Conservation (phyloP, 164 flowering plant genomes). For the Kalanchoe fedtschenkoi region DNA sequence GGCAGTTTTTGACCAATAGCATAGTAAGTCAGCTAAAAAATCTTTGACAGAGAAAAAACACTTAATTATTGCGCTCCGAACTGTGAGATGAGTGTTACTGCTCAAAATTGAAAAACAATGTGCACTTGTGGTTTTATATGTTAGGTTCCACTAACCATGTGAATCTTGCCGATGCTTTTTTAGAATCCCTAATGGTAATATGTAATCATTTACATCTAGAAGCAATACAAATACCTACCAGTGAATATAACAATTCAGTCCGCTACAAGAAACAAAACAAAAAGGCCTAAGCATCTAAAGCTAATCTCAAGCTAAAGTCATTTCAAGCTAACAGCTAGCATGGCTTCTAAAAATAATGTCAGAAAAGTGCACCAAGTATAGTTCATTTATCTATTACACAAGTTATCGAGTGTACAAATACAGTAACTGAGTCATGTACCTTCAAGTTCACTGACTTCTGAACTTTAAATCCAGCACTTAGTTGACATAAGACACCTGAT, state of each 20-base stretch:
- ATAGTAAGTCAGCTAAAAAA: not conserved
- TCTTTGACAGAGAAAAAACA: not conserved
- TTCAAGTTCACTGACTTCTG: conserved; percentile 45
- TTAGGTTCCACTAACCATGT: no score
- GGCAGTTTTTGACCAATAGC: not conserved
- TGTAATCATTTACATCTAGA: no score
- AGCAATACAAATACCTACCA: no score
- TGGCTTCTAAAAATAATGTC: not conserved
- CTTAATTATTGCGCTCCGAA: not conserved
- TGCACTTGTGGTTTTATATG: no score
- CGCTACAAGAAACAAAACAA: not conserved
- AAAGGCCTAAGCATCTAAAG: not conserved
- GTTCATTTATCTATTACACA: not conserved
- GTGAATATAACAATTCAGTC: not conserved
- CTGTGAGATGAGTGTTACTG: no score
- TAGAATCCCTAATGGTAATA: no score
- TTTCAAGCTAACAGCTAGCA: not conserved
- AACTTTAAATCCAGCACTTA: conserved; percentile 36
- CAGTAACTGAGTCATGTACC: conserved; percentile 22
- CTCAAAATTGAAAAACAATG: no score
- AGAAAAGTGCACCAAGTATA: not conserved
- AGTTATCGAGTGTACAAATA: not conserved
- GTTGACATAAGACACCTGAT: conserved; percentile 49
- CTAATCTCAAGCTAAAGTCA: no score
- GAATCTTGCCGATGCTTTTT: no score